Evolutionary conservation across 106 monocot genomes (phyloP), one percentile per base, ranked within the genome.

Genomic region (Phalaenopsis equestris): DNA sequence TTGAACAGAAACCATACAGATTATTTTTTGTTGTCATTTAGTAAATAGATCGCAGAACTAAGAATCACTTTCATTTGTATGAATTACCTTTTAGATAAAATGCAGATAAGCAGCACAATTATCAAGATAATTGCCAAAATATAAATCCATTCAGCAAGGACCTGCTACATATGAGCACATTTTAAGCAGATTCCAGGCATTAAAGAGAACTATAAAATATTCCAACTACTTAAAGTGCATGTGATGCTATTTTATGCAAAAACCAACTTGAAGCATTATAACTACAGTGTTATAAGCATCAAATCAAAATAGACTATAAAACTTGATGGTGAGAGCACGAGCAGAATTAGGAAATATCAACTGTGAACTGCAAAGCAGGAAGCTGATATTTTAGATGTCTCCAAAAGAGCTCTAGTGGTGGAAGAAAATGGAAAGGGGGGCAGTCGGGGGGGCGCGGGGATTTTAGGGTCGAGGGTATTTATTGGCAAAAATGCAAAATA

Each of bases 101-200:
- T 76, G 45, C 58, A 83, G 56, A 94, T 17, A 56, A 87, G 76
- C 49, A 97, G 56, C 72, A 90, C 36, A 68, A 90, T 23, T 73
- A 84, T 42, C 37, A 94, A 64, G 19, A 79, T 18, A 77, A 78
- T 37, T 18, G 89, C 43, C 78, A 70, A 85, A 1, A 79, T 39
- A 78, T 83, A 92, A 80, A 76, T 82, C 92, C 90, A 90, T 39
- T 97, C 92, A 73, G 88, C 77, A 55, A 96, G 85, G 56, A 90
- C 86, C 96, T 96, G 75, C 21, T 47, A 82, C 39, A 12, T 75
- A 80, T 5, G 38, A 38, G 38, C 37, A 70, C 2, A 30, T 12
- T 19, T 70, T 12, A 70, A 37, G 70, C 70, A 70, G 11, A 30
- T 37, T 70, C 38, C 70, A 11, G 4, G 61, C 21, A 61, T 61